Evolutionary conservation across 1,284 basidiomycete species (phyloP).

Genomic region (Porogramme epimiltina): DNA sequence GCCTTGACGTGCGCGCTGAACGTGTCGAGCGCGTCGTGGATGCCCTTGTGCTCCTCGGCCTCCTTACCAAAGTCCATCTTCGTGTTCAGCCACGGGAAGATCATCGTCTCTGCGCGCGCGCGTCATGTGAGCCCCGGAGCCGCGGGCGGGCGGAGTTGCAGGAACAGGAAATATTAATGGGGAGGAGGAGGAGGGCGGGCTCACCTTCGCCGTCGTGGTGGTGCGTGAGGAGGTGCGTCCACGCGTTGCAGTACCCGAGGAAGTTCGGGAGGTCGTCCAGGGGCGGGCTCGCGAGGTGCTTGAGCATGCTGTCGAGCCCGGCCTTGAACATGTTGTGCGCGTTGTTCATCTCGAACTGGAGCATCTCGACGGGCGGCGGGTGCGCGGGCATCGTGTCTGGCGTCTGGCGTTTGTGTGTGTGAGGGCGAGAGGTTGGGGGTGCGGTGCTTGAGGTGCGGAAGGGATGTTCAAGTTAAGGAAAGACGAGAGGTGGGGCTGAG

Average conservation of each 20-base stretch:
- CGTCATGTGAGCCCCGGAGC: too few species aligned
- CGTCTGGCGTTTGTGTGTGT: too few species aligned
- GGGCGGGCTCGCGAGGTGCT: slow-evolving; percentile 37
- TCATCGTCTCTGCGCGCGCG: slow-evolving; percentile 22
- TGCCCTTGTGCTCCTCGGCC: slow-evolving; percentile 40
- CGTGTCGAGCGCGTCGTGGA: slow-evolving; percentile 33
- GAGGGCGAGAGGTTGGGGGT: too few species aligned
- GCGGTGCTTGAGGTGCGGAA: too few species aligned
- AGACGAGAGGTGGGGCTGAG: too few species aligned
- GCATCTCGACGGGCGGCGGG: not conserved
- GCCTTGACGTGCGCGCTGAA: slow-evolving; percentile 28
- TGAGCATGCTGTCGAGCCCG: slow-evolving; percentile 36
- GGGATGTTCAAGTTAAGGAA: too few species aligned
- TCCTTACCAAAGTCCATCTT: slow-evolving; percentile 41
- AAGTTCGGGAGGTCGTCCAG: slow-evolving; percentile 40
- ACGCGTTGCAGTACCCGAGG: slow-evolving; percentile 41
- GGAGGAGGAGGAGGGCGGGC: not conserved
- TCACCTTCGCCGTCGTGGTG: slow-evolving; percentile 38
- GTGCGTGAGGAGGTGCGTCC: slow-evolving; percentile 32
- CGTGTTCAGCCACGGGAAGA: slow-evolving; percentile 38
- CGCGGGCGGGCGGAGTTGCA: too few species aligned
- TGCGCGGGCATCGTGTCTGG: too few species aligned
- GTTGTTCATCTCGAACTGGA: not conserved
- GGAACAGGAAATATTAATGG: too few species aligned
- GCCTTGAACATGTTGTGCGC: slow-evolving; percentile 3